A percentile compares a stretch with the other conserved stretches of the same genome.
These are phyloP conservation scores for Gossypium laxum DNA, from an alignment of 441 rosid genomes.

Conservation along the genomic window DNA sequence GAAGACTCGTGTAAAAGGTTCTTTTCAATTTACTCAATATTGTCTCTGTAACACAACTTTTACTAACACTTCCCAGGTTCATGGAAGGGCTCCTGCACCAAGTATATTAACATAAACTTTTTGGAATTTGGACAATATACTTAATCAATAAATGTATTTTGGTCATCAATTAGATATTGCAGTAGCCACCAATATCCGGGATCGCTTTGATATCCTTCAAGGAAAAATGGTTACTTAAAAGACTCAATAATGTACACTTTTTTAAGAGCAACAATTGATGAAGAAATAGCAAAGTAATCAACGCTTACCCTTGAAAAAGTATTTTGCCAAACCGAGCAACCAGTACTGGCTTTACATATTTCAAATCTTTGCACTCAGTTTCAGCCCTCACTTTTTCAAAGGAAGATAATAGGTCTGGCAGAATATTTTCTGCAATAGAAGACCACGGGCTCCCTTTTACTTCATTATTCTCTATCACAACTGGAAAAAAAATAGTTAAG, in stretches of 20 bases:
- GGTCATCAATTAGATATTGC: background rate
- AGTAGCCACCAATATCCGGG: background rate
- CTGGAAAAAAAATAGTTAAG: background rate
- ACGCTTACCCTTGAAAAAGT: conserved; percentile 31
- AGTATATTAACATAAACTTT: background rate
- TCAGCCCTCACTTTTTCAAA: conserved; percentile 27
- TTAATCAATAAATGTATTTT: background rate
- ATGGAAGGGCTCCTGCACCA: conserved; percentile 26
- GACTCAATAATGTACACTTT: background rate
- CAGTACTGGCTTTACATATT: conserved; percentile 30
- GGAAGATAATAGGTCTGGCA: conserved; percentile 33
- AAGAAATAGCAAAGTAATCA: background rate
- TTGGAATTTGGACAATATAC: background rate
- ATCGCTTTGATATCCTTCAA: background rate
- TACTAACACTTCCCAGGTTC: conserved; percentile 17
- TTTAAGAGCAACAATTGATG: background rate
- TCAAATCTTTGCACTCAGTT: conserved; percentile 16
- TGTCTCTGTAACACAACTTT: conserved; percentile 18
- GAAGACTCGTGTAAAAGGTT: conserved; percentile 38
- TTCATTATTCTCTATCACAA: conserved; percentile 18
- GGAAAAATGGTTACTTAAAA: background rate
- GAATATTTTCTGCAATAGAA: conserved; percentile 31
- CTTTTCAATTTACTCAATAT: conserved; percentile 26
- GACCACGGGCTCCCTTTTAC: conserved; percentile 30
- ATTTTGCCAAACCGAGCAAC: conserved; percentile 46